Evolutionary conservation across 1,139 yeast species (phyloP).

Genomic region (Debaryomycetaceae sp.): DNA sequence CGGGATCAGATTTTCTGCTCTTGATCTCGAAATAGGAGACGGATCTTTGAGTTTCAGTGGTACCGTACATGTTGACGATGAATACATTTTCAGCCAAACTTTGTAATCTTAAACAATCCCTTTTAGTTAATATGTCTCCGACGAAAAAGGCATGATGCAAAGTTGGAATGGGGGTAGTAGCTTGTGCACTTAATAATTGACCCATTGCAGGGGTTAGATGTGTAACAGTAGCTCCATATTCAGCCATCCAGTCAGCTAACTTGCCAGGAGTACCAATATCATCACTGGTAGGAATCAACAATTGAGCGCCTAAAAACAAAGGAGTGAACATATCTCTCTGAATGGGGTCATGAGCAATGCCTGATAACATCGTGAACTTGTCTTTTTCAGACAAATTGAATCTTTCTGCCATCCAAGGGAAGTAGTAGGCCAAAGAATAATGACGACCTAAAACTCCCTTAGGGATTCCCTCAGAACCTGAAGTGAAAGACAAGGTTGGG

Average conservation of each 20-base stretch:
- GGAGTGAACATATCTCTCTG: conserved; percentile 99
- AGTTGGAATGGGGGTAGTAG: conserved; percentile 79
- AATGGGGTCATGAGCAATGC: conserved; percentile 98
- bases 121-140: conserved; percentile 93
- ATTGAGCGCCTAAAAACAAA: conserved; percentile 87
- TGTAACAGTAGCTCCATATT: conserved; percentile 88
- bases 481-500: conserved; percentile 95
- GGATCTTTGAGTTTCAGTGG: conserved; percentile 98
- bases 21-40: conserved; percentile 91
- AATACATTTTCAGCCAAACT: conserved; percentile 83
- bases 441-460: conserved; percentile 99
- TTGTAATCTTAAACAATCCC: conserved; percentile 92
- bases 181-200: conserved; percentile 92
- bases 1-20: conserved; percentile 63
- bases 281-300: conserved; percentile 90
- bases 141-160: conserved; percentile 97
- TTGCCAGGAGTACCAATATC: conserved; percentile 98
- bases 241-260: conserved; percentile 95
- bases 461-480: conserved; percentile 98
- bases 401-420: conserved; percentile 95
- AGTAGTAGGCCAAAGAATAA: conserved; percentile 91
- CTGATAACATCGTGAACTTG: conserved; percentile 94
- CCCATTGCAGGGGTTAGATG: conserved; percentile 99
- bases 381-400: conserved; percentile 78
- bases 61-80: conserved; percentile 98